A percentile compares a stretch with the other conserved stretches of the same genome.
Conservation (phyloP, 108 stramenopile genomes). For the Craspedostauros australis region DNA sequence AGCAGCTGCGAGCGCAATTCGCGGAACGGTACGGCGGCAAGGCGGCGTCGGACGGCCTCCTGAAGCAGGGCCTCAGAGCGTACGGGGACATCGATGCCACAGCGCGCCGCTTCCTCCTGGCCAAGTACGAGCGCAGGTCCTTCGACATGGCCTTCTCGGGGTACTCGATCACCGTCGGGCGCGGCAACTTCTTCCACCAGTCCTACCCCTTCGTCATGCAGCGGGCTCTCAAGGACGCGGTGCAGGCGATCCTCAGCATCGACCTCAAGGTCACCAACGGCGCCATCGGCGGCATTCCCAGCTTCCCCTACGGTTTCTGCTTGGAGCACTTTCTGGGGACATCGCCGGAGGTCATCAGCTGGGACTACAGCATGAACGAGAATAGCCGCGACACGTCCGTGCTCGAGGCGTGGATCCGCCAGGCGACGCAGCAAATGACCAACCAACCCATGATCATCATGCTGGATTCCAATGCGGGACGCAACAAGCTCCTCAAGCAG, state of each 20-base stretch:
- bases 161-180: slow-evolving; percentile 79
- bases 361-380: slow-evolving; percentile 90
- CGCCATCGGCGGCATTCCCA: slow-evolving; percentile 85
- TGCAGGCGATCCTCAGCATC: slow-evolving; percentile 33
- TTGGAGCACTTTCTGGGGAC: slow-evolving; percentile 64
- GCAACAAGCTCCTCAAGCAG: slow-evolving; percentile 38
- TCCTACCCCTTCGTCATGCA: slow-evolving; percentile 71
- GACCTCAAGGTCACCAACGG: slow-evolving; percentile 59
- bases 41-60: too few species aligned
- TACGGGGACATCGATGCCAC: slow-evolving; percentile 39
- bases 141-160: slow-evolving; percentile 61
- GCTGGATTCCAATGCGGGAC: slow-evolving; percentile 47
- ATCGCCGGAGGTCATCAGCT: slow-evolving; percentile 63
- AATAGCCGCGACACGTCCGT: slow-evolving; percentile 35
- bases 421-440: slow-evolving; percentile 34
- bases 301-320: slow-evolving; percentile 87
- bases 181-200: slow-evolving; percentile 77
- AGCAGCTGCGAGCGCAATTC: too few species aligned
- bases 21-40: too few species aligned
- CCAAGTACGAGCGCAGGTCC: slow-evolving; percentile 26
- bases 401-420: slow-evolving; percentile 73
- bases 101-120: slow-evolving; percentile 38
- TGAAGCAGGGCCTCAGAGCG: slow-evolving; percentile 10
- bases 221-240: slow-evolving; percentile 36
- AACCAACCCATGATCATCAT: slow-evolving; percentile 67